phyloP scores from a whole-genome alignment of 2,329 filamentous ascomycete species.

The Colletotrichum incanum region DNA sequence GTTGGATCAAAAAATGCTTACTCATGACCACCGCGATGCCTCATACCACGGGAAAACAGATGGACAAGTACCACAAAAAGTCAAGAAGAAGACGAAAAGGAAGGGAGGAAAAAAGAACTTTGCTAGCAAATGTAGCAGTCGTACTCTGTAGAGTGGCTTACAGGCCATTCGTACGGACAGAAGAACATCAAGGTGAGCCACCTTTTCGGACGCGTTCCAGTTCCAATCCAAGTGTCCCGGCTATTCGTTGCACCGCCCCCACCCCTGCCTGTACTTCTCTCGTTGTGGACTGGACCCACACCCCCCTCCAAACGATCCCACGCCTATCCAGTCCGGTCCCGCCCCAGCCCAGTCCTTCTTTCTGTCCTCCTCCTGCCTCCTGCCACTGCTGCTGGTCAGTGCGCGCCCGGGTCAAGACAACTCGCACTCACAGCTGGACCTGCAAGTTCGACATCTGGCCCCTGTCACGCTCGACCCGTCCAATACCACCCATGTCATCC shows the following conservation, averaged over 20 bases:
- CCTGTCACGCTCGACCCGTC: constrained; percentile 38
- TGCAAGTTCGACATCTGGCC: constrained; percentile 30
- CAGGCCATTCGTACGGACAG: not conserved
- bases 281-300: constrained; percentile 10
- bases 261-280: constrained; percentile 27
- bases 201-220: constrained; percentile 21
- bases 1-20: not conserved
- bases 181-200: not conserved
- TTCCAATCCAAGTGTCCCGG: constrained; percentile 8
- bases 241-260: constrained; percentile 26
- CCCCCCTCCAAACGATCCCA: not conserved
- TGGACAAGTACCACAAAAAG: not conserved
- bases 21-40: not conserved
- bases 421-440: constrained; percentile 7
- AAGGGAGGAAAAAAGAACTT: not conserved
- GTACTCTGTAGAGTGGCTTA: not conserved
- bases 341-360: no score
- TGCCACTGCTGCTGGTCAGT: not conserved
- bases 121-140: not conserved
- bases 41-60: not conserved
- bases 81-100: not conserved
- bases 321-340: no score
- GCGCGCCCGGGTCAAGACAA: not conserved
- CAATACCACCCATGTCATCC: constrained; percentile 42
- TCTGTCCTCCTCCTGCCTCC: not conserved